Conservation (phyloP, 805 yeast genomes). For the Saturnispora serradocipensis region DNA sequence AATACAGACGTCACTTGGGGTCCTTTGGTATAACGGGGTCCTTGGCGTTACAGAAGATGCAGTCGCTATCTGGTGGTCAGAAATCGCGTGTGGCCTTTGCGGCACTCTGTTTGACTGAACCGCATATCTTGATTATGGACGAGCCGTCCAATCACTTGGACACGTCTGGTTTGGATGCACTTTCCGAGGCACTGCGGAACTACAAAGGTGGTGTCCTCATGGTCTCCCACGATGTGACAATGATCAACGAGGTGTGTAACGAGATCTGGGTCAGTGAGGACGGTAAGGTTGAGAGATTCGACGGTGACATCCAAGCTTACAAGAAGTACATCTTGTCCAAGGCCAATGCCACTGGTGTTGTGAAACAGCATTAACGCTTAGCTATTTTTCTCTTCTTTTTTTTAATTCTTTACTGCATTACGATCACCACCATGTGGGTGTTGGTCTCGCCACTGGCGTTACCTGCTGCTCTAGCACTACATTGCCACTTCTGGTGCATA, state of each 20-base stretch:
- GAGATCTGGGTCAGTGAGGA: constrained; percentile 95
- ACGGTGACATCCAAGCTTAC: constrained; percentile 80
- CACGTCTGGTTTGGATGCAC: constrained; percentile 95
- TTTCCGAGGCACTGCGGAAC: constrained; percentile 76
- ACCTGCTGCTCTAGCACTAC: no score
- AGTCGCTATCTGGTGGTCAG: constrained; percentile 91
- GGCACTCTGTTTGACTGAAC: constrained; percentile 79
- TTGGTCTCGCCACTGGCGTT: no score
- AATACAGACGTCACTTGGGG: constrained; percentile 92
- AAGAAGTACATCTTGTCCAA: constrained; percentile 74
- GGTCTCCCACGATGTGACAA: constrained; percentile 96
- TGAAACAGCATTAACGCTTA: constrained; percentile 55
- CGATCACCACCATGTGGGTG: no score
- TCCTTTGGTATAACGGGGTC: constrained; percentile 96
- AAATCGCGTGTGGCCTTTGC: constrained; percentile 98
- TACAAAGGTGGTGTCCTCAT: constrained; percentile 94
- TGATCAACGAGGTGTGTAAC: constrained; percentile 80
- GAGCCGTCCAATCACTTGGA: constrained; percentile 99
- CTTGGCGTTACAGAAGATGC: constrained; percentile 84
- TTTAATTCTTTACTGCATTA: not conserved
- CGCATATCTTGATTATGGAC: constrained; percentile 86
- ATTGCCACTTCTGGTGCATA: no score
- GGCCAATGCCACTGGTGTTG: constrained; percentile 84
- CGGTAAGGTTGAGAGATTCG: constrained; percentile 68
- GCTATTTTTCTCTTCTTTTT: not conserved